Percentiles rank a stretch among this genome's conserved stretches.
Conservation (phyloP, 1,284 basidiomycete species). For the Rhodofomes roseus region DNA sequence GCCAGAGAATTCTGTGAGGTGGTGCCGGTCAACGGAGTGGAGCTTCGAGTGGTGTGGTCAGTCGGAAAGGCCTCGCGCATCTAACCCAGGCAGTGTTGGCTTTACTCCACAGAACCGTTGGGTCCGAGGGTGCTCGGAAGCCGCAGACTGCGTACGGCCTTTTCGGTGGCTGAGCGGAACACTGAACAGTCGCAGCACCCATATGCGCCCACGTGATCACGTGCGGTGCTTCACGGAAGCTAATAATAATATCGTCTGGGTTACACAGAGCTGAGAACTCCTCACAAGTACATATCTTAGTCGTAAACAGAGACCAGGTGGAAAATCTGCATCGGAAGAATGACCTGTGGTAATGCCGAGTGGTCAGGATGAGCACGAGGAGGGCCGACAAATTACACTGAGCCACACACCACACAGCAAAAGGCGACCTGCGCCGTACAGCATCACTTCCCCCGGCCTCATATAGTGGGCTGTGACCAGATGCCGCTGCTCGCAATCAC, state of each 20-base stretch:
- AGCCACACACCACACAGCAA: not conserved
- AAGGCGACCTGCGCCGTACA: not conserved
- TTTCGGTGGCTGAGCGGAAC: not conserved
- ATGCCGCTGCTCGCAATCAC: conserved; percentile 35
- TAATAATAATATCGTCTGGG: too few species aligned
- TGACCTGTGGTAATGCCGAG: not conserved
- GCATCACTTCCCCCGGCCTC: not conserved
- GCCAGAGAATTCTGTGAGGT: too few species aligned
- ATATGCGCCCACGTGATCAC: not conserved
- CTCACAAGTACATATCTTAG: not conserved
- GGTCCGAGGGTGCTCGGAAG: not conserved
- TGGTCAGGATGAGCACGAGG: not conserved
- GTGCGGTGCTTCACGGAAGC: not conserved
- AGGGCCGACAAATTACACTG: not conserved
- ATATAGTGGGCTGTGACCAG: not conserved
- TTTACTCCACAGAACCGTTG: not conserved
- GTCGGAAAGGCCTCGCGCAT: not conserved
- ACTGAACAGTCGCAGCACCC: not conserved
- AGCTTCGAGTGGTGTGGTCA: not conserved
- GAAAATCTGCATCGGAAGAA: not conserved
- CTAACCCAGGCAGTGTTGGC: not conserved
- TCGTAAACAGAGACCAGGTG: not conserved
- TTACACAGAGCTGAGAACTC: not conserved
- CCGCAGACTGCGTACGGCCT: not conserved
- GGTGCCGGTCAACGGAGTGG: not conserved